Evolutionary conservation across 2,329 filamentous ascomycete species (phyloP).

Genomic region (Sordariomycetes sp.): DNA sequence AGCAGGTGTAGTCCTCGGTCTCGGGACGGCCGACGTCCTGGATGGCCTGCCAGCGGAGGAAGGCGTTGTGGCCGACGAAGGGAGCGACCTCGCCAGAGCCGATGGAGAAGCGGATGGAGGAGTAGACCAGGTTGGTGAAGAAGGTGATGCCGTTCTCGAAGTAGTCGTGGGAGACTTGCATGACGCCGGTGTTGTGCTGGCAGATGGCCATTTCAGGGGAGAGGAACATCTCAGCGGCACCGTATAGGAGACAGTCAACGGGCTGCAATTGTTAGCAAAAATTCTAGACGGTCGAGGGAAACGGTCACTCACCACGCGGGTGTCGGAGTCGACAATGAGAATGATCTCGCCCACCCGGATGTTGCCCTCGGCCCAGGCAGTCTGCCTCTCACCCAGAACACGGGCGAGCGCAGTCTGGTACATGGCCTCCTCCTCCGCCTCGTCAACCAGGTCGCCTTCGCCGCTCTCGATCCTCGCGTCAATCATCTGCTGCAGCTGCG

Average conservation of each 20-base stretch:
- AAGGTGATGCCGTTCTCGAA: constrained; percentile 70
- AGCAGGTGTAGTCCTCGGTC: constrained; percentile 53
- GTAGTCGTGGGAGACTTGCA: constrained; percentile 64
- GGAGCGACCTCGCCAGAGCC: constrained; percentile 64
- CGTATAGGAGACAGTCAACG: constrained; percentile 57
- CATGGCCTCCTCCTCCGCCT: constrained; percentile 26
- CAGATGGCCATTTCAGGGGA: constrained; percentile 63
- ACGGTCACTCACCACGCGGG: too few relatives aligned
- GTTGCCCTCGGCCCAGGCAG: constrained; percentile 50
- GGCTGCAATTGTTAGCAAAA: too few relatives aligned
- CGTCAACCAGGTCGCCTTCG: constrained; percentile 12
- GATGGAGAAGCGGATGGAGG: constrained; percentile 61
- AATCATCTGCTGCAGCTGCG: constrained; percentile 34
- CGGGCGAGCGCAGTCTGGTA: constrained; percentile 40
- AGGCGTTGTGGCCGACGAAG: constrained; percentile 71
- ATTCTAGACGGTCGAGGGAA: too few relatives aligned
- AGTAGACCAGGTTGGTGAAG: constrained; percentile 73
- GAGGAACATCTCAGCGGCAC: constrained; percentile 62
- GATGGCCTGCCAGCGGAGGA: constrained; percentile 53
- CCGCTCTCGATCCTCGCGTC: constrained; percentile 9
- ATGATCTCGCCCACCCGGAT: constrained; percentile 56
- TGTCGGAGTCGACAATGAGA: constrained; percentile 60
- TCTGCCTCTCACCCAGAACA: constrained; percentile 35
- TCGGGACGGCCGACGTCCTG: constrained; percentile 30
- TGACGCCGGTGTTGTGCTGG: constrained; percentile 65